These are phyloP conservation scores for Yamadazyma paraphyllophila DNA, from an alignment of 805 yeast species.

Conservation along the genomic window DNA sequence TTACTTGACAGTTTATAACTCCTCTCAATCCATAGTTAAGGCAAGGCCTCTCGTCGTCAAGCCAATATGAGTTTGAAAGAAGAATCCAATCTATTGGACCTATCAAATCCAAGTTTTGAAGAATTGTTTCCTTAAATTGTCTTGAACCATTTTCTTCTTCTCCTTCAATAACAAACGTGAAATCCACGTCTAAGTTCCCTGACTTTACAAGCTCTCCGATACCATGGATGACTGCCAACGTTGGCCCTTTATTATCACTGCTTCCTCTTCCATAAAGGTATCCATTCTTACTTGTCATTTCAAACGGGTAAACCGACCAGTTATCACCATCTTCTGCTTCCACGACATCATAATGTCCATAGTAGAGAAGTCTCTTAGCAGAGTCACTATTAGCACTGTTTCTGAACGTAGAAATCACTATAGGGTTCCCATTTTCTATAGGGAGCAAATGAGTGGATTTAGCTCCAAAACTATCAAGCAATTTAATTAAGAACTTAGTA, in stretches of 20 bases:
- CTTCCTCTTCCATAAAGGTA: conserved; percentile 89
- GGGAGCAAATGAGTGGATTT: conserved; percentile 64
- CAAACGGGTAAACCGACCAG: conserved; percentile 83
- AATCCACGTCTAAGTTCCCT: conserved; percentile 60
- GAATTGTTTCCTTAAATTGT: conserved; percentile 75
- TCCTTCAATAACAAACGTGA: conserved; percentile 85
- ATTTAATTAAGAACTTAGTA: conserved; percentile 66
- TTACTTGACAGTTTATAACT: conserved; percentile 75
- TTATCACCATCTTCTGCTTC: conserved; percentile 60
- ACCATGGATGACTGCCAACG: conserved; percentile 81
- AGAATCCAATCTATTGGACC: conserved; percentile 80
- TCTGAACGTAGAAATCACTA: conserved; percentile 71
- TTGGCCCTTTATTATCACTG: conserved; percentile 93
- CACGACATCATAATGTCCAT: conserved; percentile 95
- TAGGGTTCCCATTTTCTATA: conserved; percentile 77
- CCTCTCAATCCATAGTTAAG: conserved; percentile 94
- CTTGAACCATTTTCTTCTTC: conserved; percentile 93
- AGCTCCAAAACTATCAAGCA: conserved; percentile 71
- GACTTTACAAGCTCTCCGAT: conserved; percentile 66
- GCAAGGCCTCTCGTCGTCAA: conserved; percentile 85
- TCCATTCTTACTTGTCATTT: conserved; percentile 74
- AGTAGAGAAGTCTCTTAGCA: conserved; percentile 63
- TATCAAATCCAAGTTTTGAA: conserved; percentile 47
- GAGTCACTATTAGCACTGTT: conserved; percentile 30
- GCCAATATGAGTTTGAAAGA: conserved; percentile 90